A percentile compares a stretch with the other conserved stretches of the same genome.
phyloP scores from a whole-genome alignment of 345 rosid genomes.

The Eucalyptus leucophloia region DNA sequence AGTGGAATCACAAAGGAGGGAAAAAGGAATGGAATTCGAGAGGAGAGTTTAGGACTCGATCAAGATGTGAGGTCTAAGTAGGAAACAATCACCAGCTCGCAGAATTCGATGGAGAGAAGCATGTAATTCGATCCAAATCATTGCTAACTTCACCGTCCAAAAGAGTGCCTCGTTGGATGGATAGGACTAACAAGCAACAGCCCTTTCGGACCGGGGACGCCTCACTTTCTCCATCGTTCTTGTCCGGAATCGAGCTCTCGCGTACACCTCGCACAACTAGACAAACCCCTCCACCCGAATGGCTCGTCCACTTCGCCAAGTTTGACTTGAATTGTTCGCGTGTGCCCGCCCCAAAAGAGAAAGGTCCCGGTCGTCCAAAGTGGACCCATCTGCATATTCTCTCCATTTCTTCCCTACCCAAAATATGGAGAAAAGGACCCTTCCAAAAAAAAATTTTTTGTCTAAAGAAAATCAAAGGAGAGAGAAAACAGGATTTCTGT shows the following conservation, averaged over 20 bases:
- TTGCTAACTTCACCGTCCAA: background rate
- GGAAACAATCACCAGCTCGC: background rate
- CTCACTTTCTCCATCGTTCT: background rate
- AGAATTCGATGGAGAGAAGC: background rate
- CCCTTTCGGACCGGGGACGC: background rate
- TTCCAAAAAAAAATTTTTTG: too few relatives aligned
- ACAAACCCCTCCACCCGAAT: background rate
- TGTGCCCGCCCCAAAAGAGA: background rate
- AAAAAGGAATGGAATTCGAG: background rate
- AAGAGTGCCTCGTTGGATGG: constrained; percentile 12
- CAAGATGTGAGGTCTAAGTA: background rate
- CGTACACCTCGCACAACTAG: background rate
- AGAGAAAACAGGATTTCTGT: background rate
- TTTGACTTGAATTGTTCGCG: background rate
- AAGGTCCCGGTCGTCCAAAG: background rate
- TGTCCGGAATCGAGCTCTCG: background rate
- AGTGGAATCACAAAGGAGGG: background rate
- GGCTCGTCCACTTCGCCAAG: background rate
- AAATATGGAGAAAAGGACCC: background rate
- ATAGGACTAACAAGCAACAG: constrained; percentile 1
- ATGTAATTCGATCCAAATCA: background rate
- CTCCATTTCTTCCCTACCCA: background rate
- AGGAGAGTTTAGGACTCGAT: background rate
- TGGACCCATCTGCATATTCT: background rate
- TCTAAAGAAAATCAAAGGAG: background rate